phyloP scores from a whole-genome alignment of 305 asterid species.

The Fraxinus sp. region DNA sequence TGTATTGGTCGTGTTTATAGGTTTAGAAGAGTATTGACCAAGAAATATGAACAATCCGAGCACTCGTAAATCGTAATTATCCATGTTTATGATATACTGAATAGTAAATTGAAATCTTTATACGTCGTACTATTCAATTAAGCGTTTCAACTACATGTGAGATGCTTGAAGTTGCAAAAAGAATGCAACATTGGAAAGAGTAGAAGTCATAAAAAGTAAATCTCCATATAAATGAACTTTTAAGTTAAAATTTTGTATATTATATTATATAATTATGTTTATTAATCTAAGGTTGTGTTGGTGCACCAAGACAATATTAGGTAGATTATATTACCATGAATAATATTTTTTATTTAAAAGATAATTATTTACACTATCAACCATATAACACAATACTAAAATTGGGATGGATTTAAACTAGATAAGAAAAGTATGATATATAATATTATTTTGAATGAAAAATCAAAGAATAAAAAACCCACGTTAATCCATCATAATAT shows the following conservation, averaged over 20 bases:
- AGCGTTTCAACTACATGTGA: background rate
- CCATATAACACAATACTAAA: background rate
- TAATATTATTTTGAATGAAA: background rate
- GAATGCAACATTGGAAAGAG: background rate
- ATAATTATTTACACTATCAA: no score
- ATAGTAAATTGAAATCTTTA: background rate
- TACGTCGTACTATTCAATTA: no score
- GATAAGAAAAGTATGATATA: background rate
- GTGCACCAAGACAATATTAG: background rate
- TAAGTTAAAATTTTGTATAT: background rate
- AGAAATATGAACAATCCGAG: background rate
- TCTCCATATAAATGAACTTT: background rate
- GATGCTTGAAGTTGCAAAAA: background rate
- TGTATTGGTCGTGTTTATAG: background rate
- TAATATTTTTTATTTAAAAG: no score
- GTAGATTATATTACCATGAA: background rate
- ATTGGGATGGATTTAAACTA: background rate
- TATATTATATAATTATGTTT: background rate
- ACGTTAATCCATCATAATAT: no score
- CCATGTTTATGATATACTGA: background rate
- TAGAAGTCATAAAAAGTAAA: background rate
- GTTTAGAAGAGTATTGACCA: background rate
- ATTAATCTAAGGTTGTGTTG: background rate
- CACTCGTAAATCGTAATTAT: background rate
- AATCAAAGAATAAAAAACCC: background rate